Percentiles rank a stretch among this genome's conserved stretches.
These are phyloP conservation scores for Metrosideros polymorpha DNA, from an alignment of 441 rosid species.

Conservation along the genomic window DNA sequence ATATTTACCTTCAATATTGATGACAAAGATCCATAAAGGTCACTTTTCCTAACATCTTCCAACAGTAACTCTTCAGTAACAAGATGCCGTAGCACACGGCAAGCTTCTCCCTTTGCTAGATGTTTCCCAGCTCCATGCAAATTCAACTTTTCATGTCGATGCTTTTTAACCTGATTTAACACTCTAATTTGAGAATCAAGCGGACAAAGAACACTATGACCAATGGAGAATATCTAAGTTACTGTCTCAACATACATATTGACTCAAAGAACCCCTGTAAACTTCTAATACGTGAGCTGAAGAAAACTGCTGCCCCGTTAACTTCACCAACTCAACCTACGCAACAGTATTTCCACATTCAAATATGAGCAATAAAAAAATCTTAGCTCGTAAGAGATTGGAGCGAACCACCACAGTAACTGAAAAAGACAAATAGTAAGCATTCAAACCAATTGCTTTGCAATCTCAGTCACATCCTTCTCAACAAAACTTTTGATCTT, in stretches of 20 bases:
- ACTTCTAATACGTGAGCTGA: constrained; percentile 84
- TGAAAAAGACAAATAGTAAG: not conserved
- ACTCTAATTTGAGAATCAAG: constrained; percentile 1
- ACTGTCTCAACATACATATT: constrained; percentile 39
- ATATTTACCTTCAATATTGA: constrained; percentile 68
- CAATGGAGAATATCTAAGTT: not conserved
- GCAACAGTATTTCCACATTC: constrained; percentile 9
- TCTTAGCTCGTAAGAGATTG: not conserved
- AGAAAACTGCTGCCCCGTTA: constrained; percentile 63
- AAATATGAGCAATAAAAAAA: not conserved
- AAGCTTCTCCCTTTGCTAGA: constrained; percentile 71
- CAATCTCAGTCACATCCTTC: constrained; percentile 75
- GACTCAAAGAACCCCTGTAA: constrained; percentile 84
- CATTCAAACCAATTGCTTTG: constrained; percentile 77
- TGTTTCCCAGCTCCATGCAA: constrained; percentile 92
- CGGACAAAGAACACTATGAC: not conserved
- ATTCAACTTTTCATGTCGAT: constrained; percentile 64
- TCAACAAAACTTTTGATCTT: constrained; percentile 50
- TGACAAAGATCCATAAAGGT: constrained; percentile 81
- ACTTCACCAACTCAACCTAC: constrained; percentile 83
- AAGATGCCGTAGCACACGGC: constrained; percentile 72
- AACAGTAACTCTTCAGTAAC: constrained; percentile 70
- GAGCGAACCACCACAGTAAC: not conserved
- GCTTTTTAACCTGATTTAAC: constrained; percentile 65
- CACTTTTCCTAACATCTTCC: constrained; percentile 95